Evolutionary conservation across 257 asterid genomes (phyloP).

Genomic region (Plantago major): DNA sequence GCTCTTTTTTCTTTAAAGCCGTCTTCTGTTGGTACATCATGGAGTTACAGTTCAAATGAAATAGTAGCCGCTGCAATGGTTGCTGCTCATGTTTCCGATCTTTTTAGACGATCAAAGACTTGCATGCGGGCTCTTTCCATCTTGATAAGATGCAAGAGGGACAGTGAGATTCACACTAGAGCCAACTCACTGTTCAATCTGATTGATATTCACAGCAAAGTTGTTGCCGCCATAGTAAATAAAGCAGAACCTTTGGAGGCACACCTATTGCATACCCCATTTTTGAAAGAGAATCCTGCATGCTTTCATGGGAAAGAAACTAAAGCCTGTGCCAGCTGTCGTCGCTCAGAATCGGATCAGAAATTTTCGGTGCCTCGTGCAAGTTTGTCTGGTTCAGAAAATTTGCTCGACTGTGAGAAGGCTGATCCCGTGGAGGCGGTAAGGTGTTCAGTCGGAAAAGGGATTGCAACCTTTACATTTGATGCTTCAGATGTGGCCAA

Average conservation of each 20-base stretch:
- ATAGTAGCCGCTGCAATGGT: conserved; percentile 99
- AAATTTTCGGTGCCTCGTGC: conserved; percentile 38
- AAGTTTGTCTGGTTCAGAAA: conserved; percentile 38
- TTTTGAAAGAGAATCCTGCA: conserved; percentile 36
- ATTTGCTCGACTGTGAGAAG: conserved; percentile 32
- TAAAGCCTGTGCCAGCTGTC: conserved; percentile 43
- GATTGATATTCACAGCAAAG: conserved; percentile 89
- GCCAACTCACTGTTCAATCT: conserved; percentile 92
- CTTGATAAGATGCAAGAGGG: conserved; percentile 90
- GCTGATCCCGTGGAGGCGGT: conserved; percentile 30
- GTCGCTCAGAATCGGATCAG: conserved; percentile 43
- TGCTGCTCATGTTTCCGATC: conserved; percentile 95
- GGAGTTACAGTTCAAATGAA: conserved; percentile 92
- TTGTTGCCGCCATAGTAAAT: conserved; percentile 79
- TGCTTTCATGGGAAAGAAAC: conserved; percentile 59
- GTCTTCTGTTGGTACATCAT: conserved; percentile 82
- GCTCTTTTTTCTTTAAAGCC: conserved; percentile 97
- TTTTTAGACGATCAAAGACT: conserved; percentile 91
- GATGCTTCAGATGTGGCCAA: conserved; percentile 96
- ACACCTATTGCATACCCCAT: conserved; percentile 58
- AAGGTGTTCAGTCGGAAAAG: conserved; percentile 48
- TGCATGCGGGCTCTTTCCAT: conserved; percentile 88
- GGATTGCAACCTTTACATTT: conserved; percentile 54
- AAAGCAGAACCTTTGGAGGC: conserved; percentile 98
- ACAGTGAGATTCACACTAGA: conserved; percentile 68